These are phyloP conservation scores for Penicillium verrucosum DNA, from an alignment of 2,329 filamentous ascomycete species.

Conservation along the genomic window DNA sequence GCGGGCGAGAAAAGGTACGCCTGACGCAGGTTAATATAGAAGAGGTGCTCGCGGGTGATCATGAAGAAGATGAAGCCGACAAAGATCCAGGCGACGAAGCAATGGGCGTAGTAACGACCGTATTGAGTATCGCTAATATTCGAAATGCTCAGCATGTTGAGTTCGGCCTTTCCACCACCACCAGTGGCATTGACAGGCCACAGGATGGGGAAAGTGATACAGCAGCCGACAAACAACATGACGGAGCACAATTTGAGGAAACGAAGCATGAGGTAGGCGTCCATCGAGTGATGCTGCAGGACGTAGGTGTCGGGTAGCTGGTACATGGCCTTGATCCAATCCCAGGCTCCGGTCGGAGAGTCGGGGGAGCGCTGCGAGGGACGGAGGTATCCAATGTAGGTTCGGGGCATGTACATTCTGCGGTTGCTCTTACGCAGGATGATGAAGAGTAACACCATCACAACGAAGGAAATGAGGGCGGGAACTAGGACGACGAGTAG, in stretches of 20 bases:
- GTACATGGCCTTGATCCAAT: conserved; percentile 68
- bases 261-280: conserved; percentile 86
- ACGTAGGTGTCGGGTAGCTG: conserved; percentile 70
- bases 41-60: conserved; percentile 82
- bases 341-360: conserved; percentile 60
- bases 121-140: conserved; percentile 61
- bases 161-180: conserved; percentile 59
- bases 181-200: conserved; percentile 89
- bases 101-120: conserved; percentile 77
- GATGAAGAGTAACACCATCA: conserved; percentile 50
- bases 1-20: conserved; percentile 83
- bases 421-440: conserved; percentile 49
- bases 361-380: conserved; percentile 56
- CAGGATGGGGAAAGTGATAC: conserved; percentile 82
- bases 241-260: conserved; percentile 76
- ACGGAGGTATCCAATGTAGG: conserved; percentile 53
- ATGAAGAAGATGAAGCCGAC: conserved; percentile 85
- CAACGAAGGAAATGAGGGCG: conserved; percentile 44
- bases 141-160: conserved; percentile 75
- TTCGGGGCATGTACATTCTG: conserved; percentile 55
- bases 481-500: conserved; percentile 51
- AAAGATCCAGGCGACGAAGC: conserved; percentile 76
- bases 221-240: conserved; percentile 78
- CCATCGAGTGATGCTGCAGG: conserved; percentile 85
- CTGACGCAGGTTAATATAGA: conserved; percentile 88